Evolutionary conservation across 2,329 filamentous ascomycete genomes (phyloP).

Genomic region (Orbilia javanica): DNA sequence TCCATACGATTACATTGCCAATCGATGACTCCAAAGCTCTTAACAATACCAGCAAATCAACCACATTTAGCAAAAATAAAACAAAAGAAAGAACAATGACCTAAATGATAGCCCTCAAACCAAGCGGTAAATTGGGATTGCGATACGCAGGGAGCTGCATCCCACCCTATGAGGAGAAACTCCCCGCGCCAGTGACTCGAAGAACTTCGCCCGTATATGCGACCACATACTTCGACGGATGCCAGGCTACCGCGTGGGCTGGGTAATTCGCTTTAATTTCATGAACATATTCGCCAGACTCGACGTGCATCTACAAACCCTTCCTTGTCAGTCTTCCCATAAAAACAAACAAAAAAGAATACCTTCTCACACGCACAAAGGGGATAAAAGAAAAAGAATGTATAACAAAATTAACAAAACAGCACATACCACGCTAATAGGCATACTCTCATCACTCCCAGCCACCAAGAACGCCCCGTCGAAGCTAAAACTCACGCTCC

Average conservation of each 20-base stretch:
- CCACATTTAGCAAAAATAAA: background rate
- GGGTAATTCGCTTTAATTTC: conserved; percentile 62
- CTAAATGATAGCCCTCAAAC: conserved; percentile 1
- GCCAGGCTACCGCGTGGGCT: conserved; percentile 62
- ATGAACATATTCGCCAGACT: conserved; percentile 63
- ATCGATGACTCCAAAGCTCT: background rate
- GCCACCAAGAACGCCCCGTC: conserved; percentile 70
- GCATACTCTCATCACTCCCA: conserved; percentile 68
- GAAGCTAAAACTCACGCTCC: conserved; percentile 70
- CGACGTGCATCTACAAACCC: conserved; percentile 61
- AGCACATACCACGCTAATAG: conserved; percentile 61
- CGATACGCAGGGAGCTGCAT: conserved; percentile 11
- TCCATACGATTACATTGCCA: background rate
- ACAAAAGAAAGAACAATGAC: background rate
- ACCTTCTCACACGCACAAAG: background rate
- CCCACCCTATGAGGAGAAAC: conserved; percentile 41
- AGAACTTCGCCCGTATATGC: conserved; percentile 63
- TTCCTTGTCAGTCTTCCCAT: too few relatives aligned
- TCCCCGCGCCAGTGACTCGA: conserved; percentile 48
- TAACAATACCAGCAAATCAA: background rate
- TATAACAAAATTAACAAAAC: background rate
- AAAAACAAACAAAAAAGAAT: background rate
- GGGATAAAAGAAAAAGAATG: background rate
- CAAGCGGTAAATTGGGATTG: conserved; percentile 15
- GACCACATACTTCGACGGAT: conserved; percentile 62